Evolutionary conservation across 805 yeast genomes (phyloP), one percentile per base, ranked within the genome.

Genomic region (Pichia membranifaciens): DNA sequence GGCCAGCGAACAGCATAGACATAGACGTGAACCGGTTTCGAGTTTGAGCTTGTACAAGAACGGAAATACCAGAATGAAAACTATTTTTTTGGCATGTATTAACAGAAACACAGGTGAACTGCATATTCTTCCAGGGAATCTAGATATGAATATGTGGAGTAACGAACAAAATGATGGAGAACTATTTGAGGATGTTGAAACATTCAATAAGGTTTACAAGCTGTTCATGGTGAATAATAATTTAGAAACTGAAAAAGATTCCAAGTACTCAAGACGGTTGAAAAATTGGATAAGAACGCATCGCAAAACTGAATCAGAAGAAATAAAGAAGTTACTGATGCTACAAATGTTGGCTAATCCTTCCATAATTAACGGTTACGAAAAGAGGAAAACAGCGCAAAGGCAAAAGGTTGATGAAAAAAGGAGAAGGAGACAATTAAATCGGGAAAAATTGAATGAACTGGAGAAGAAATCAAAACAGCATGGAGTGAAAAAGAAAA

Each of bases 31-130:
- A 1, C 49, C 52, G 3, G 60, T 64, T n/a, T 48, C 51, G 31
- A 61, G 65, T 7, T 47, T 54, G 18, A 52, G 54, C 31, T 51
- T 64, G 10, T 64, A 64, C 52, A 60, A 57, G 34, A 64, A 62
- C 43, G 37, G 22, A 6, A 34, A 37, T 16, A 13, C 53, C 18
- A 45, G 41, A 13, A 38, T 62, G 42, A 61, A 53, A 33, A 47
- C 66, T 44, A 54, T 54, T 31, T 20, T 66, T 13, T 54, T 61
- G 43, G 55, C 56, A 4, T 56, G 62, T 3, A 57, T 66, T 42
- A 59, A 66, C 49, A 55, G 71, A 41, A 41, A 54, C 12, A 62
- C 68, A 2, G 71, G 71, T 3, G 69, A 66, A 32, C 48, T 66
- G 16, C 58, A 52, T 47, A 44, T 63, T 48, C 50, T 58, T 29